Base-by-base conservation (phyloP, 345 rosid species). In the Eucalyptus regnans region DNA sequence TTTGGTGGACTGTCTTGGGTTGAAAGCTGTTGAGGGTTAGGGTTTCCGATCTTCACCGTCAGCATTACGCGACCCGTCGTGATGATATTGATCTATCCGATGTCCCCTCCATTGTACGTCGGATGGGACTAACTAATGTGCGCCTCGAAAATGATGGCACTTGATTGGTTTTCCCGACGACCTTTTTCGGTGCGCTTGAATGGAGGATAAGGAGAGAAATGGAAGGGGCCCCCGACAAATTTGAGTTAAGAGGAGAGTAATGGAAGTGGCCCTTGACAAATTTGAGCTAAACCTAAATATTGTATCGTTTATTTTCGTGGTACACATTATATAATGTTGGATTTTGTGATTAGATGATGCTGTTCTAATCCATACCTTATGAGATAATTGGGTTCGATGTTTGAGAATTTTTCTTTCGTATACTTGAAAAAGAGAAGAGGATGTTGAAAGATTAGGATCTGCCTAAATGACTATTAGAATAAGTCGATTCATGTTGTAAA, bases 61-160 rank as follows among this genome's bases (percentile, higher is more conserved):
- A 6, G 27, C 15, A 0, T 41, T 7, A 22, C 7, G 2, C 1
- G 16, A 76, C 15, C 48, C 43, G 11, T 37, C 48, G 4, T 20
- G 83, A 37, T 3, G 83, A 71, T 37, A 37, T 71, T 14, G 27
- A 71, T 37, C 8, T 0, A 33, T 68, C 20, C 7, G 12, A 10
- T 10, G 83, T 76, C 83, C 3, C 27, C 41, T 20, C 46, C 14
- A 76, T 20, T 5, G 27, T 18, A 41, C 7, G 7, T 37, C 18
- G 37, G 44, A 68, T 17, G 22, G 23, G 37, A 16, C 44, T 71
- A 33, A 16, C 25, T 71, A 33, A 18, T 5, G 6, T 9, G 23
- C 23, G 11, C 41, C 23, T 71, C 44, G 31, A 33, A 9, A 71
- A 17, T 5, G 25, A 17, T 5, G 2, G 6, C 81, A 17, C 25